Evolutionary conservation across 2,329 filamentous ascomycete species (phyloP).

Genomic region (Beauveria brongniartii): DNA sequence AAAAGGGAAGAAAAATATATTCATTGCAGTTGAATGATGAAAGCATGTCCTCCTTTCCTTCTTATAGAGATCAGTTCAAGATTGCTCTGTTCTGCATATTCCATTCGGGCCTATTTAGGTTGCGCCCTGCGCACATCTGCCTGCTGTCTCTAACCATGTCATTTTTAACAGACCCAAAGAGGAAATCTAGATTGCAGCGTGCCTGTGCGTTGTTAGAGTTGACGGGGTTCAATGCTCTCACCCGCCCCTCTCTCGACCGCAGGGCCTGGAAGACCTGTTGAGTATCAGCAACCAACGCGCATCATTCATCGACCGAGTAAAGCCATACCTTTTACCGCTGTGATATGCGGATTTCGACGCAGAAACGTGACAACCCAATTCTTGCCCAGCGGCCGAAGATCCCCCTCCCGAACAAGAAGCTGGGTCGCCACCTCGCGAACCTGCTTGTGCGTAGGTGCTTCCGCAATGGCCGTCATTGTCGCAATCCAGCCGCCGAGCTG

Average conservation of each 20-base stretch:
- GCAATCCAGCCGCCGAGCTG: slow-evolving; percentile 10
- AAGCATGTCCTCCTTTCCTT: too few species aligned
- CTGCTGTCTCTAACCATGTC: too few species aligned
- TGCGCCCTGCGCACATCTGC: background rate
- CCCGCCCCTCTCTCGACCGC: background rate
- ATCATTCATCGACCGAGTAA: background rate
- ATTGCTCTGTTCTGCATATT: too few species aligned
- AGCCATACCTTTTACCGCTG: background rate
- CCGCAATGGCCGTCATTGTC: background rate
- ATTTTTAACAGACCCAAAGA: too few species aligned
- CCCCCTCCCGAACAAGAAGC: slow-evolving; percentile 6
- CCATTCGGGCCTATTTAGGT: background rate
- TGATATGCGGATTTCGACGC: slow-evolving; percentile 1
- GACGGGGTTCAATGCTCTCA: background rate
- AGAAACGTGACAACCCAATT: slow-evolving; percentile 11
- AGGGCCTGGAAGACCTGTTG: background rate
- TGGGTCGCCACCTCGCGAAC: background rate
- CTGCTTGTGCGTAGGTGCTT: slow-evolving; percentile 7
- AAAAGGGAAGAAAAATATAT: too few species aligned
- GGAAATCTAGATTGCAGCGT: background rate
- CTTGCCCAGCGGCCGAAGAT: slow-evolving; percentile 8
- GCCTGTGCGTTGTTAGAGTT: background rate
- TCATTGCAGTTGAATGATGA: too few species aligned
- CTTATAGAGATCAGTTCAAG: too few species aligned
- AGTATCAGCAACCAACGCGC: background rate